These are phyloP conservation scores for maize (Zea mays) DNA, from an alignment of 176 grass and related monocot genomes.

Conservation along the genomic window DNA sequence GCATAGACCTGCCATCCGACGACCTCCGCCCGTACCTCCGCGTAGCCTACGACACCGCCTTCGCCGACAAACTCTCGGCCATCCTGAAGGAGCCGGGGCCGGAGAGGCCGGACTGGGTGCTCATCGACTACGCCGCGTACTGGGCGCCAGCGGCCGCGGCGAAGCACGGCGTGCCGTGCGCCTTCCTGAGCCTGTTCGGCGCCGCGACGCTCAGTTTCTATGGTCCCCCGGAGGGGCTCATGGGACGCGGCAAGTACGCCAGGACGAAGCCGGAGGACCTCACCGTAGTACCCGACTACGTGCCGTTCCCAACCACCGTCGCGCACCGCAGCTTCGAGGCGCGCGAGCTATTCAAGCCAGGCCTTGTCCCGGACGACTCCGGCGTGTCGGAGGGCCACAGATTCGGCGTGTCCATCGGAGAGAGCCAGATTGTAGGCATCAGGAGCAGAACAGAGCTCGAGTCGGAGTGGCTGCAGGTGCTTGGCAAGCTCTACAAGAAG, in stretches of 20 bases:
- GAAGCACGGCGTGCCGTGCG: conserved; percentile 33
- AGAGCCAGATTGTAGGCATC: conserved; percentile 20
- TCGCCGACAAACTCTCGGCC: background rate
- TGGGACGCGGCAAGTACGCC: conserved; percentile 23
- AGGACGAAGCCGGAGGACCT: conserved; percentile 16
- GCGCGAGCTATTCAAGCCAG: conserved; percentile 1
- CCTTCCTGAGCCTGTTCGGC: conserved; percentile 29
- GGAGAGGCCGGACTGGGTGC: conserved; percentile 48
- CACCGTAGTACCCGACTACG: conserved; percentile 18
- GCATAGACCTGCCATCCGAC: conserved; percentile 20
- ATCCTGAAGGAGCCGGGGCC: background rate
- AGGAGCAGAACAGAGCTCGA: conserved; percentile 2
- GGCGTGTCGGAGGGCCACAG: conserved; percentile 19
- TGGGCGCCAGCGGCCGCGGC: conserved; percentile 43
- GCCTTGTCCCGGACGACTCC: conserved; percentile 12
- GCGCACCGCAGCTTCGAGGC: conserved; percentile 35
- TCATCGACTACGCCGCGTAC: conserved; percentile 48
- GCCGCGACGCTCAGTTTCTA: conserved; percentile 9
- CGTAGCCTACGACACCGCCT: conserved; percentile 16
- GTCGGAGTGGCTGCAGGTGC: conserved; percentile 35
- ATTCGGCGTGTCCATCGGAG: background rate
- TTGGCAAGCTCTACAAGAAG: conserved; percentile 29
- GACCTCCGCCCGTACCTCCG: conserved; percentile 32
- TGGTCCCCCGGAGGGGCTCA: background rate
- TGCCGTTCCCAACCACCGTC: conserved; percentile 35